These are phyloP conservation scores for Salvia miltiorrhiza DNA, from an alignment of 257 asterid species.

Conservation along the genomic window DNA sequence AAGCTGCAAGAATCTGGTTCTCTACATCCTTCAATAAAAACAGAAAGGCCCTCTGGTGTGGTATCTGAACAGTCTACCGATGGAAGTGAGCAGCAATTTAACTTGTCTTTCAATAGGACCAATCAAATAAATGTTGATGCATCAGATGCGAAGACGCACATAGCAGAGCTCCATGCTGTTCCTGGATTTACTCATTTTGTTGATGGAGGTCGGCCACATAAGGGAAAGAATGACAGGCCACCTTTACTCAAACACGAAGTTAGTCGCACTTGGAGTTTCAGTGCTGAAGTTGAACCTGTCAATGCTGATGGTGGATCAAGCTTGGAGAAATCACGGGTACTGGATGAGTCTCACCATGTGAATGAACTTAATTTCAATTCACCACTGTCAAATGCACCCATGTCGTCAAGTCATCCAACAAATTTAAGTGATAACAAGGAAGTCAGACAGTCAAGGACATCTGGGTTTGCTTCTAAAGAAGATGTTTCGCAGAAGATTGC, in stretches of 20 bases:
- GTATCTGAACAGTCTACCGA: constrained; percentile 48
- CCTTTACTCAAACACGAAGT: constrained; percentile 45
- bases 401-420: constrained; percentile 31
- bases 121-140: constrained; percentile 41
- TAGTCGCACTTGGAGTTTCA: constrained; percentile 57
- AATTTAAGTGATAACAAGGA: constrained; percentile 33
- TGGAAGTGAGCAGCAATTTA: constrained; percentile 61
- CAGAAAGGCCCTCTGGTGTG: constrained; percentile 31
- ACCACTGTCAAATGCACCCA: constrained; percentile 29
- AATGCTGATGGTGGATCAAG: constrained; percentile 42
- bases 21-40: constrained; percentile 30
- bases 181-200: constrained; percentile 70
- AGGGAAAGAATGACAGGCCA: constrained; percentile 35
- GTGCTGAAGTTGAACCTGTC: constrained; percentile 44
- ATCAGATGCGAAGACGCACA: constrained; percentile 50
- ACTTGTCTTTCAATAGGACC: constrained; percentile 71
- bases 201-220: constrained; percentile 42
- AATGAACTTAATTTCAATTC: constrained; percentile 37
- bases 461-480: constrained; percentile 34
- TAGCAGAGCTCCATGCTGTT: constrained; percentile 69
- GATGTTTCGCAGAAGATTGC: constrained; percentile 38
- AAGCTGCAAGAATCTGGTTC: constrained; percentile 53
- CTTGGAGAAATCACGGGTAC: constrained; percentile 33
- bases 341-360: constrained; percentile 25
- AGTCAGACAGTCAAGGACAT: constrained; percentile 25